Base-by-base conservation (phyloP, 306 rosid species). In the Vachellia pachyceras region DNA sequence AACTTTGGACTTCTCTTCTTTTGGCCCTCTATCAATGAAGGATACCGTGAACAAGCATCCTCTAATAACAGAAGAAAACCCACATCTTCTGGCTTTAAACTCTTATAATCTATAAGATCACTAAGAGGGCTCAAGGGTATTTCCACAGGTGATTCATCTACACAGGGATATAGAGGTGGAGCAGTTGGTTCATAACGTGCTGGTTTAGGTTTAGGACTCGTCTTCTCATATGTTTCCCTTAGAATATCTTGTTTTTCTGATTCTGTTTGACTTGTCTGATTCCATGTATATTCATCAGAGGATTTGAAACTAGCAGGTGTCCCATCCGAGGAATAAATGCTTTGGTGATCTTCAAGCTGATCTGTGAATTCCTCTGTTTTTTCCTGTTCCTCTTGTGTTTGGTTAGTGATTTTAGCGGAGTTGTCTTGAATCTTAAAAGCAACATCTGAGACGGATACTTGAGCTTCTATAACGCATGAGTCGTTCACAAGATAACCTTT, bases 401-500 rank as follows among this genome's bases (percentile, higher is more conserved):
- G 44, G 25, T 46, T 7, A 8, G 5, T 15, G 57, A 13, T 44
- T 12, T 13, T 50, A 22, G 57, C 17, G 3, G 22, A 1, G 22
- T 50, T 47, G 64, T 72, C 77, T 58, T 13, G 69, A 76, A 76
- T 15, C 18, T 61, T 44, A 17, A 76, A 65, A 17, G 64, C 64
- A 77, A 33, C 64, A 7, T 65, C 44, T 18, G 80, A 91, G 55
- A 91, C 89, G 35, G 79, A 80, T 42, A 91, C 89, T 73, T 89
- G 93, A 41, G 95, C 95, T 76, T 89, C 95, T 81, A 91, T 72
- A 40, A 87, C 13, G 20, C 87, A 84, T 33, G 86, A 77, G 65
- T 91, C 90, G 57, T 87, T 89, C 58, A 84, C 84, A 50, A 89
- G 86, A 81, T 87, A 91, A 15, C 95, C 95, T 67, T 86, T 76